phyloP scores from a whole-genome alignment of 352 stramenopile species.

The Phytophthora lateralis region DNA sequence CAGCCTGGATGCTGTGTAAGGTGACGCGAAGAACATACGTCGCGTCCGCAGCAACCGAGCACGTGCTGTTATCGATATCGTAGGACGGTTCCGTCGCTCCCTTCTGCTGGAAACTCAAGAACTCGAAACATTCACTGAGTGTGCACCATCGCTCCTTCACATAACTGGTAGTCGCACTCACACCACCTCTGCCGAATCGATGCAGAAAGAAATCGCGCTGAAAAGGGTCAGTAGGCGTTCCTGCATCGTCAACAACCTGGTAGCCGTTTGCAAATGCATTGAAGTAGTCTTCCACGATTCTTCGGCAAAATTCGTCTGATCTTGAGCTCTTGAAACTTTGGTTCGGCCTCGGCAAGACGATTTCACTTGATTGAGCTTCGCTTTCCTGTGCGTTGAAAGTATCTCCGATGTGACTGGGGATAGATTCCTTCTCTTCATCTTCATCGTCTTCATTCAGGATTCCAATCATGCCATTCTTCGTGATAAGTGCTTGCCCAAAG shows the following conservation, averaged over 20 bases:
- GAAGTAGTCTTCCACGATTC: conserved; percentile 24
- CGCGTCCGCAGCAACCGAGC: neutral
- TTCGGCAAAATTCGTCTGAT: conserved; percentile 14
- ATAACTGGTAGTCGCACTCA: neutral
- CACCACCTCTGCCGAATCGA: neutral
- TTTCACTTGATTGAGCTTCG: neutral
- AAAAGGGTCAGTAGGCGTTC: neutral
- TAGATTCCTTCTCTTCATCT: conserved; percentile 12
- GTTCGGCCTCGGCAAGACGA: neutral
- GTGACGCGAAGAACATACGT: conserved; percentile 12
- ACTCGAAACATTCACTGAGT: conserved; percentile 8
- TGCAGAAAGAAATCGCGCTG: conserved; percentile 13
- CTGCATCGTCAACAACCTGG: neutral
- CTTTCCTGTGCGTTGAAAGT: neutral
- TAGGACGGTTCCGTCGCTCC: neutral
- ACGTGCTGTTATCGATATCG: neutral
- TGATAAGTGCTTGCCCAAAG: conserved; percentile 24
- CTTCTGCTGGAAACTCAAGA: conserved; percentile 16
- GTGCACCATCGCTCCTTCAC: conserved; percentile 6
- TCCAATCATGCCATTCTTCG: conserved; percentile 20
- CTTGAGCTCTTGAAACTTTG: neutral
- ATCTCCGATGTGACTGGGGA: neutral
- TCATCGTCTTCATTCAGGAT: neutral
- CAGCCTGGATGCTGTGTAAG: conserved; percentile 1
- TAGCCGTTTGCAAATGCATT: conserved; percentile 14